Evolutionary conservation across 1,139 yeast species (phyloP).

Genomic region (Candida sanyaensis): DNA sequence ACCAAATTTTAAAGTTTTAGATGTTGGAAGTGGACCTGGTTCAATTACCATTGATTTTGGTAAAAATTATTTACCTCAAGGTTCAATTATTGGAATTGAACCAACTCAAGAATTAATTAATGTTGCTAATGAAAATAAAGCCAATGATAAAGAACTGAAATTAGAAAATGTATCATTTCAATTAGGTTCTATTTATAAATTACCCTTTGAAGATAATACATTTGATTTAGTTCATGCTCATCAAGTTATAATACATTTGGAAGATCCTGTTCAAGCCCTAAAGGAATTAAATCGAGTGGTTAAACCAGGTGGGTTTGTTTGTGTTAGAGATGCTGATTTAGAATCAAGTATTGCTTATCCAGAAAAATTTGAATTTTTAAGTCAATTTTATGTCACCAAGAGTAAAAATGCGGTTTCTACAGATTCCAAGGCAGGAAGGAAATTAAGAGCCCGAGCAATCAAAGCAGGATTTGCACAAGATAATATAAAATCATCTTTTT

Average conservation of each 20-base stretch:
- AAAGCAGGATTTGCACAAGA: slow-evolving; percentile 21
- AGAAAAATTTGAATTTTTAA: slow-evolving; percentile 16
- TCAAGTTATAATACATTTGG: slow-evolving; percentile 40
- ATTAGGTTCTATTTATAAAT: slow-evolving; percentile 29
- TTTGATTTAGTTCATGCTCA: slow-evolving; percentile 43
- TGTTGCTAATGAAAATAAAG: slow-evolving; percentile 24
- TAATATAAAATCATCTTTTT: slow-evolving; percentile 14
- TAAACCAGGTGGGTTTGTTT: slow-evolving; percentile 39
- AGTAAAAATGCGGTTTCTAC: slow-evolving; percentile 15
- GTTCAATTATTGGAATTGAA: slow-evolving; percentile 35
- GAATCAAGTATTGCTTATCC: slow-evolving; percentile 21
- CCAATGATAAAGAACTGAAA: slow-evolving; percentile 6
- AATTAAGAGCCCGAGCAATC: slow-evolving; percentile 18
- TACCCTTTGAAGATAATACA: slow-evolving; percentile 35
- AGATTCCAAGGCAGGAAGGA: slow-evolving; percentile 19
- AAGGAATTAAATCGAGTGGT: slow-evolving; percentile 35
- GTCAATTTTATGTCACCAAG: slow-evolving; percentile 11
- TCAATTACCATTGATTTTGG: slow-evolving; percentile 39
- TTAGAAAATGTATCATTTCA: slow-evolving; percentile 26
- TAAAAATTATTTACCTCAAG: slow-evolving; percentile 24
- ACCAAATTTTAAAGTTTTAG: slow-evolving; percentile 29
- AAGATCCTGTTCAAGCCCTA: slow-evolving; percentile 31
- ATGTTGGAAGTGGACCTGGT: slow-evolving; percentile 48
- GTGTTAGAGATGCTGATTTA: slow-evolving; percentile 35
- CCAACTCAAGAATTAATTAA: slow-evolving; percentile 31